Evolutionary conservation across 2,329 filamentous ascomycete species (phyloP), one percentile per base, ranked within the genome.

Genomic region (Phaeoacremonium minimum): DNA sequence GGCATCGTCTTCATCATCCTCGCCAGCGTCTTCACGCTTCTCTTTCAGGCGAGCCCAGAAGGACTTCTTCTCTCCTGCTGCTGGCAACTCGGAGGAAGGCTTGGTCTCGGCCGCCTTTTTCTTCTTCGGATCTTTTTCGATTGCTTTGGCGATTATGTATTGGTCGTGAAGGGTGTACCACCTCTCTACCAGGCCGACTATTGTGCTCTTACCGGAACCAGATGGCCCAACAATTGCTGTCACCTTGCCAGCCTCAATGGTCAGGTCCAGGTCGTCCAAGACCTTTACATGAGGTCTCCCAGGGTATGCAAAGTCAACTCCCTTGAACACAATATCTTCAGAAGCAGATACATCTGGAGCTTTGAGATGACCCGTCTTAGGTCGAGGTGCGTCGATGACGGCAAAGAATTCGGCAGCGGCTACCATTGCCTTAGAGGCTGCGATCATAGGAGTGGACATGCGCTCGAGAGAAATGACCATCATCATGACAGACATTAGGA

Each of bases 171-270:
- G 63, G 3, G 77, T 75, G 51, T 88, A 88, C 81, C 83, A 88
- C 19, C 83, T 67, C 51, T 88, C 79, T 4, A 88, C 64, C 3
- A 89, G 60, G 0, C 80, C 82, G 1, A 87, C 76, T 17, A 88
- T 77, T 0, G 85, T 89, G 34, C 79, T 85, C 55, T 89, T 90
- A 1, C 85, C 85, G 5, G 75, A 80, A 0, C 85, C 85, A 3
- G 80, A 85, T 1, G 82, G 75, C 0, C 85, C 85, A 15, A 89
- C 84, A 14, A 89, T 81, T 3, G 85, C 85, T 1, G 83, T 87
- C 3, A 81, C 73, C 49, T 85, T 83, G 15, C 81, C 80, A 7
- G 75, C 68, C 41, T 75, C 66, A 37, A 87, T 75, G 1, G 56
- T 63, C 7, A 86, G 58, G 46, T 72, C 68, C 4, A 87, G 55